A percentile compares a stretch with the other conserved stretches of the same genome.
Evolutionary conservation across 495 filamentous ascomycete species (phyloP).

Genomic region (Immersiella caudata): DNA sequence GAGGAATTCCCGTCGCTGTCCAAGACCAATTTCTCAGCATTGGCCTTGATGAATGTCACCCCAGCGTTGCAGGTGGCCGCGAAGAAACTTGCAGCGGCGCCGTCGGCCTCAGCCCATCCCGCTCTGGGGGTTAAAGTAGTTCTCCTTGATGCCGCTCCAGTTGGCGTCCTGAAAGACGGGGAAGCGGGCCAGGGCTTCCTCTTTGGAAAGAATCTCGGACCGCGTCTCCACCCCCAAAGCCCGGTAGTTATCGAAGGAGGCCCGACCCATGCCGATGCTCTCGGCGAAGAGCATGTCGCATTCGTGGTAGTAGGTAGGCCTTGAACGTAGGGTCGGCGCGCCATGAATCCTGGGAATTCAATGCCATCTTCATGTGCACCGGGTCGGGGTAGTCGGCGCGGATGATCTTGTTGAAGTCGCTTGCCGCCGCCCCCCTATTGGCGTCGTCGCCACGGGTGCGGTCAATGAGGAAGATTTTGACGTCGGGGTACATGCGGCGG

Average conservation of each 20-base stretch:
- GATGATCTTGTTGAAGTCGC: constrained; percentile 27
- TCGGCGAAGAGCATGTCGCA: constrained; percentile 54
- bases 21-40: not conserved
- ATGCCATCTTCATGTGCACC: constrained; percentile 19
- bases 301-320: constrained; percentile 56
- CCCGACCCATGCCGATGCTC: constrained; percentile 44
- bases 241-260: constrained; percentile 44
- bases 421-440: constrained; percentile 36
- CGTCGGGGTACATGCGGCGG: not conserved
- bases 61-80: not conserved
- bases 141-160: constrained; percentile 42
- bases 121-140: constrained; percentile 49
- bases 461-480: constrained; percentile 2
- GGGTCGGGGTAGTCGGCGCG: constrained; percentile 24
- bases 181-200: constrained; percentile 36
- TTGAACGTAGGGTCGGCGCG: constrained; percentile 47
- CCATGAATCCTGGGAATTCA: constrained; percentile 57
- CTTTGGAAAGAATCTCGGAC: constrained; percentile 12
- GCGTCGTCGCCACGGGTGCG: not conserved
- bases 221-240: constrained; percentile 23
- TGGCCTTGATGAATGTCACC: not conserved
- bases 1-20: constrained; percentile 3
- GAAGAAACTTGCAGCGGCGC: not conserved
- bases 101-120: constrained; percentile 43
- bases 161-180: constrained; percentile 32